Evolutionary conservation across 805 yeast species (phyloP).

Genomic region (Yamadazyma laniorum): DNA sequence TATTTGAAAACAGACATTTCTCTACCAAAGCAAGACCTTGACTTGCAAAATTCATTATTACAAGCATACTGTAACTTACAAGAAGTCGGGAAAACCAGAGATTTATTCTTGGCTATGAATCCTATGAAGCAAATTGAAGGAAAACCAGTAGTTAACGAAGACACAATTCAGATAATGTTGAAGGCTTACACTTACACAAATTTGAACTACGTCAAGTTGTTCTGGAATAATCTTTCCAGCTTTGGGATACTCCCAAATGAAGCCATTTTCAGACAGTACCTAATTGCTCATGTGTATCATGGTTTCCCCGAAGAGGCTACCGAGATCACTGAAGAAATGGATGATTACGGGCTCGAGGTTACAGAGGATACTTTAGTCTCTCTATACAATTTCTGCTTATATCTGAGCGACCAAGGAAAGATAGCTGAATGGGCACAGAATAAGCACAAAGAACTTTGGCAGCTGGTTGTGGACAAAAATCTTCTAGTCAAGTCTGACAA

Average conservation of each 20-base stretch:
- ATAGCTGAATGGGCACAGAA: constrained; percentile 34
- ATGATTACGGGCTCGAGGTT: constrained; percentile 45
- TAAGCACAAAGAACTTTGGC: constrained; percentile 30
- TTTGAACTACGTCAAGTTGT: constrained; percentile 53
- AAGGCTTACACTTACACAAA: constrained; percentile 57
- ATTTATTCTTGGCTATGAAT: constrained; percentile 57
- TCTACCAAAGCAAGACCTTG: constrained; percentile 51
- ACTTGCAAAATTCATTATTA: constrained; percentile 58
- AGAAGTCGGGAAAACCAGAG: constrained; percentile 54
- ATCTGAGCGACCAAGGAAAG: constrained; percentile 26
- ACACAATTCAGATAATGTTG: constrained; percentile 65
- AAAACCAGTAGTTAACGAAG: constrained; percentile 44
- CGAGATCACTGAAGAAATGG: constrained; percentile 45
- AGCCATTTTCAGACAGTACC: constrained; percentile 54
- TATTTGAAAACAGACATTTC: constrained; percentile 59
- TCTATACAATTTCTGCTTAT: constrained; percentile 45
- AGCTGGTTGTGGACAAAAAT: constrained; percentile 20
- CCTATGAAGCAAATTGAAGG: constrained; percentile 37
- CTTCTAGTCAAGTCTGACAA: constrained; percentile 26
- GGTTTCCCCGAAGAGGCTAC: constrained; percentile 60
- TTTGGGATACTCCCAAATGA: constrained; percentile 53
- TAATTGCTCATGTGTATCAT: constrained; percentile 69
- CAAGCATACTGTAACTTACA: constrained; percentile 61
- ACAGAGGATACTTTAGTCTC: constrained; percentile 45
- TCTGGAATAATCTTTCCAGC: constrained; percentile 59